These are phyloP conservation scores for Gloeostereum incarnatum DNA, from an alignment of 768 basidiomycete species.

Conservation along the genomic window DNA sequence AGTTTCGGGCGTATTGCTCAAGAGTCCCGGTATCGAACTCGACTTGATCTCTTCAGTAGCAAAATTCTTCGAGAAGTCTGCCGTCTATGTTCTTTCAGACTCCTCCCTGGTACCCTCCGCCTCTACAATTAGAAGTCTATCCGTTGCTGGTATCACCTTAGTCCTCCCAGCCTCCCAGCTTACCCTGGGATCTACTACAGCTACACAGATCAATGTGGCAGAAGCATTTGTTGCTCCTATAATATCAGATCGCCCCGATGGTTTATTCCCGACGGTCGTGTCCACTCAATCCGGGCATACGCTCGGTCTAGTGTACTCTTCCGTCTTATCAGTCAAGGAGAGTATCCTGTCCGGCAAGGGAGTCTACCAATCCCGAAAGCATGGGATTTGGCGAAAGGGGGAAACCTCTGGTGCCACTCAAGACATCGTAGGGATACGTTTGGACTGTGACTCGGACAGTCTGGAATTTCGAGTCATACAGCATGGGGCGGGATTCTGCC, in stretches of 20 bases:
- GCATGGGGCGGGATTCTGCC: conserved; percentile 90
- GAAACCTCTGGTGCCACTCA: conserved; percentile 95
- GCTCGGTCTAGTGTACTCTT: conserved; percentile 95
- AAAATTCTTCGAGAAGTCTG: conserved; percentile 56
- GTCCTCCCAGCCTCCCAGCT: conserved; percentile 70
- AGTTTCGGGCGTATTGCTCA: conserved; percentile 75
- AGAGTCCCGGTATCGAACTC: conserved; percentile 59
- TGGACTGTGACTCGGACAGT: conserved; percentile 91
- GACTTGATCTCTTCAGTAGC: conserved; percentile 75
- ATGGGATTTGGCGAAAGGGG: conserved; percentile 95
- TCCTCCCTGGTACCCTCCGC: conserved; percentile 43
- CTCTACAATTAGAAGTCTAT: conserved; percentile 51
- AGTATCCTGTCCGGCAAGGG: conserved; percentile 85
- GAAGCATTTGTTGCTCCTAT: conserved; percentile 83
- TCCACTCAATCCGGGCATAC: conserved; percentile 69
- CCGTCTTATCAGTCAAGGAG: conserved; percentile 73
- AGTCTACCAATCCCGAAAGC: conserved; percentile 93
- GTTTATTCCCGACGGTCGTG: conserved; percentile 89
- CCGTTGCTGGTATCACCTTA: conserved; percentile 48
- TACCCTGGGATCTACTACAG: conserved; percentile 44
- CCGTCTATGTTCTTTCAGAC: conserved; percentile 52
- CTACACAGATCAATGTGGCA: conserved; percentile 57
- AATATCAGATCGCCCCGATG: conserved; percentile 81
- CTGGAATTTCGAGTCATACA: conserved; percentile 88
- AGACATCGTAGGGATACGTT: conserved; percentile 68